Conservation (phyloP, 306 rosid genomes). For the Carpinus fangiana region DNA sequence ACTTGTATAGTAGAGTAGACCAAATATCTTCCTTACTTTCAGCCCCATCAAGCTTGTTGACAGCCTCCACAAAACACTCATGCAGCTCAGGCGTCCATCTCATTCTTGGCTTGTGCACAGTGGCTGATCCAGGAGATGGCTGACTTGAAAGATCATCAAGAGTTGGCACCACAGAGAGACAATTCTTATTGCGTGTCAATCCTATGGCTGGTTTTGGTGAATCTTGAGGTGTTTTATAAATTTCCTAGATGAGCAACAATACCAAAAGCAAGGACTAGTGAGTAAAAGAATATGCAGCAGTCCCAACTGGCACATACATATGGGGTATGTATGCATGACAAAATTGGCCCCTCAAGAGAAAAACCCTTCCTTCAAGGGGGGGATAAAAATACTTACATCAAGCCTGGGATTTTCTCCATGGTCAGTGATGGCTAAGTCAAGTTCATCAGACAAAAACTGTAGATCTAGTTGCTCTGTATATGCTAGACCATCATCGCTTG, state of each 20-base stretch:
- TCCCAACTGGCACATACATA: not conserved
- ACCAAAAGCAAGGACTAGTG: slow-evolving; percentile 6
- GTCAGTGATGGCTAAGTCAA: slow-evolving; percentile 42
- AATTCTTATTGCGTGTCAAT: slow-evolving; percentile 22
- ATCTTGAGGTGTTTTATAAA: slow-evolving; percentile 30
- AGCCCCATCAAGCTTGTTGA: slow-evolving; percentile 41
- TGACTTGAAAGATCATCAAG: slow-evolving; percentile 24
- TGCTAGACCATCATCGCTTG: slow-evolving; percentile 27
- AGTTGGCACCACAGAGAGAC: slow-evolving; percentile 15
- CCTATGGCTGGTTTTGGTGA: slow-evolving; percentile 23
- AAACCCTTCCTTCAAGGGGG: too few relatives aligned
- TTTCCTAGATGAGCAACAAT: slow-evolving; percentile 23
- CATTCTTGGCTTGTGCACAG: slow-evolving; percentile 38
- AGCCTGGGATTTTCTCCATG: slow-evolving; percentile 42
- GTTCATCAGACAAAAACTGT: slow-evolving; percentile 41
- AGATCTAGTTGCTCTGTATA: slow-evolving; percentile 37
- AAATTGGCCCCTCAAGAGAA: too few relatives aligned
- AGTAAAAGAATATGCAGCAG: not conserved
- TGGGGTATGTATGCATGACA: not conserved
- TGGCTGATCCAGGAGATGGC: slow-evolving; percentile 35
- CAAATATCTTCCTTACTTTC: slow-evolving; percentile 32
- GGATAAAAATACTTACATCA: slow-evolving; percentile 31
- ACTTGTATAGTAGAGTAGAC: not conserved
- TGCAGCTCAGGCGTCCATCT: slow-evolving; percentile 51
- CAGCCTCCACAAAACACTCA: slow-evolving; percentile 44